Evolutionary conservation across 225 moss, liverwort and hornwort species (phyloP), one percentile per base, ranked within the genome.

Genomic region (Ulota crispa): DNA sequence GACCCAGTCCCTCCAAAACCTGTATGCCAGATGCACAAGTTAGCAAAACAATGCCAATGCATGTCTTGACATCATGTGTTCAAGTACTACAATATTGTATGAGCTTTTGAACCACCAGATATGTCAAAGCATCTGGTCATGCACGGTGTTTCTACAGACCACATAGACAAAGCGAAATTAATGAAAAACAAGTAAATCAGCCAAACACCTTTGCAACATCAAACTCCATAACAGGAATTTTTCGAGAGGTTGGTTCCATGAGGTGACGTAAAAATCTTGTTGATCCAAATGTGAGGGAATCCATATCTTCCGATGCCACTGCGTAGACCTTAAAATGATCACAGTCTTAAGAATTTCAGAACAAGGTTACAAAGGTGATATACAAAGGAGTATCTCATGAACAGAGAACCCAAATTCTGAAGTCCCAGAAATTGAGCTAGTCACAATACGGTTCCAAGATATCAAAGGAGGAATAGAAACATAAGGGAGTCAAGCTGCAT

Each of bases 281-380:
- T 20, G 99, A 87, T 83, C 96, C 96, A 92, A 99, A 99, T 31
- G 99, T 99, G 73, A 99, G 85, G 6, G 99, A 93, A 86, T 99
- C 99, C 99, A 99, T 96, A 73, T 99, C 99, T 86, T 99, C 99
- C 27, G 99, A 99, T 34, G 99, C 99, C 70, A 96, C 99, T 72
- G 96, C 99, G 83, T 93, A 93, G 9, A 99, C 99, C 96, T 96
- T 82, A 71, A 68, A 39, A 69, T 73, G 70, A 50, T 32, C 85
- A 64, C 28, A 32, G 60, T 37, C 28, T 54, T 26, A 7, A 9
- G 23, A 61, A 37, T 59, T 75, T 82, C 78, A 87, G 70, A 56
- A 69, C 56, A 75, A 30, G 36, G 45, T 43, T 61, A 30, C 42
- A 76, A 42, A 77, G 47, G 56, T 63, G 31, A 64, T 56, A 74